phyloP scores from a whole-genome alignment of 192 early-diverging fungal genomes.

The Mortierella alpina region DNA sequence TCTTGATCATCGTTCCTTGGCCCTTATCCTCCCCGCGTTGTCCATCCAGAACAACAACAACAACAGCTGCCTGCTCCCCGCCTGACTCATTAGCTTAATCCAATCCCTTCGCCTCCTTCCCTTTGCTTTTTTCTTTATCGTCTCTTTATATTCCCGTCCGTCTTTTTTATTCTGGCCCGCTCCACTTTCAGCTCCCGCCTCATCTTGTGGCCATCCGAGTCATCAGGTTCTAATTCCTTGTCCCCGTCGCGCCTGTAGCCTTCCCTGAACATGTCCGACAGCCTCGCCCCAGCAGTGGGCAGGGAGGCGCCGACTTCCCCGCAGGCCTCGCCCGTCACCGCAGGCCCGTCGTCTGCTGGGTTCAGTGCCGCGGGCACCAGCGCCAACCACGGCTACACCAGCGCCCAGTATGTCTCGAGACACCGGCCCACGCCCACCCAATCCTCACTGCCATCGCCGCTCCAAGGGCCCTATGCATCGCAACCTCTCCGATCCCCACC shows the following conservation, averaged over 20 bases:
- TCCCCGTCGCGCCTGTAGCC: not conserved
- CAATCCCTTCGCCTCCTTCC: not conserved
- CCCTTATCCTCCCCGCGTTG: no score
- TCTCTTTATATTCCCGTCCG: not conserved
- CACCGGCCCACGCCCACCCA: slow-evolving; percentile 32
- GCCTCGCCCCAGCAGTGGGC: slow-evolving; percentile 16
- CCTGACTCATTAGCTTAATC: not conserved
- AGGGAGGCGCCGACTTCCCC: slow-evolving; percentile 25
- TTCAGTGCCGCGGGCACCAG: slow-evolving; percentile 14
- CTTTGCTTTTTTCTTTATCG: not conserved
- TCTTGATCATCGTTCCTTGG: no score
- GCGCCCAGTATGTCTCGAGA: slow-evolving; percentile 47
- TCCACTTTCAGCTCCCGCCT: slow-evolving; percentile 6
- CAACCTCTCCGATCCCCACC: slow-evolving; percentile 19
- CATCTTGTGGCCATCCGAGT: not conserved
- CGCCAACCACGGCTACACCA: slow-evolving; percentile 51
- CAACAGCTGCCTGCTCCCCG: no score
- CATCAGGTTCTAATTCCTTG: not conserved
- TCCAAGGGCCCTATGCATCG: slow-evolving; percentile 28
- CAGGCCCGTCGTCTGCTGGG: slow-evolving; percentile 7
- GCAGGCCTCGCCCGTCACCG: not conserved
- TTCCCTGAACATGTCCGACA: slow-evolving; percentile 31
- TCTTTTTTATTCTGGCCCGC: not conserved
- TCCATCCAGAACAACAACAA: no score
- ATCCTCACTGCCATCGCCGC: slow-evolving; percentile 5